phyloP scores from a whole-genome alignment of 441 rosid genomes.

The Cnidoscolus chayamansa region DNA sequence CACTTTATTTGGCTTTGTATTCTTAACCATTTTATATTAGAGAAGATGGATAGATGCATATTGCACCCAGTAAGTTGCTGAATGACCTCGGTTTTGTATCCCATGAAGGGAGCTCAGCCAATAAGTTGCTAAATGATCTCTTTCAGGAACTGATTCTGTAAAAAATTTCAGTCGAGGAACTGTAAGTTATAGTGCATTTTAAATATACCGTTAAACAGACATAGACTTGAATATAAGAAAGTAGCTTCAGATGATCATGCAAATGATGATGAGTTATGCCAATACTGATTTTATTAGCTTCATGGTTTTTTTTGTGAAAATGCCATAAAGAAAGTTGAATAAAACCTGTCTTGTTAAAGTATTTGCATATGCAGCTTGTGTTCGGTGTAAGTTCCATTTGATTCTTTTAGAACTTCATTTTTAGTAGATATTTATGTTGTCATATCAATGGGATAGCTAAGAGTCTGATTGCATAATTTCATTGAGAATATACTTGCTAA shows the following conservation, averaged over 20 bases:
- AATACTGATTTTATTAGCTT: background rate
- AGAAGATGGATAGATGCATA: background rate
- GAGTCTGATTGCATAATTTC: background rate
- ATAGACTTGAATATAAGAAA: background rate
- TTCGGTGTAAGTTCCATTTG: background rate
- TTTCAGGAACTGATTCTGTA: too few species aligned
- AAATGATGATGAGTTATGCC: background rate
- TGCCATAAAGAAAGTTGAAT: background rate
- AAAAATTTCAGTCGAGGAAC: too few species aligned
- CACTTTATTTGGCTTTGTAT: constrained; percentile 16
- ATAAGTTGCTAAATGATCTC: too few species aligned
- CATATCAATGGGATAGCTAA: background rate
- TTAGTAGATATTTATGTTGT: background rate
- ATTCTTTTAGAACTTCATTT: background rate
- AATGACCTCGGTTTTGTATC: background rate
- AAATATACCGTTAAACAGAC: too few species aligned
- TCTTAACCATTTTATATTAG: constrained; percentile 4
- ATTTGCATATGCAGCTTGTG: background rate
- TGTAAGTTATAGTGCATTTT: too few species aligned
- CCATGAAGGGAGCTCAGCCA: background rate
- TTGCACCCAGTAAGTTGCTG: background rate
- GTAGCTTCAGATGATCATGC: background rate
- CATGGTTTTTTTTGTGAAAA: background rate
- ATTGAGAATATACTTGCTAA: background rate
- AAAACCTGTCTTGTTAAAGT: background rate